Conservation (phyloP, 164 flowering plant species). For the Vitis labrusca region DNA sequence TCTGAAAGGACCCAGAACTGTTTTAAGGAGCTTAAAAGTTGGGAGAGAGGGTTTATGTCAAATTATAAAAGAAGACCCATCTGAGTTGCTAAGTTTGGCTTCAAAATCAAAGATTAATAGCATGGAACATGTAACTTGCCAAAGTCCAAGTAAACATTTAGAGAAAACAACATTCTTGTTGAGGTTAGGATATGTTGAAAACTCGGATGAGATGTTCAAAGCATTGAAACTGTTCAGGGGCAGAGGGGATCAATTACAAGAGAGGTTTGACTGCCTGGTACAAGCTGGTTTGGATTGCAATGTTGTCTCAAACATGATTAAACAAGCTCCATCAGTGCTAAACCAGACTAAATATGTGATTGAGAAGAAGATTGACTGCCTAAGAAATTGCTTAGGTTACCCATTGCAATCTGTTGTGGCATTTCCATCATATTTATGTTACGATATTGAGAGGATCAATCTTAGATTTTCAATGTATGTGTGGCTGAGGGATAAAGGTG, state of each 20-base stretch:
- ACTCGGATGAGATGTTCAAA: conserved; percentile 50
- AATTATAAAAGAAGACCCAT: conserved; percentile 41
- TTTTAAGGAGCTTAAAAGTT: conserved; percentile 34
- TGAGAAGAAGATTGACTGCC: conserved; percentile 42
- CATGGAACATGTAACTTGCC: conserved; percentile 5
- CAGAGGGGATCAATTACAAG: conserved; percentile 60
- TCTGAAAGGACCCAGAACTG: conserved; percentile 39
- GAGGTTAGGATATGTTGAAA: conserved; percentile 47
- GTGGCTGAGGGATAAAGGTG: conserved; percentile 50
- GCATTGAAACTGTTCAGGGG: conserved; percentile 56
- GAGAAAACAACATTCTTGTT: conserved; percentile 47
- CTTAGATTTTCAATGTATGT: conserved; percentile 52
- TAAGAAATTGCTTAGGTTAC: conserved; percentile 35
- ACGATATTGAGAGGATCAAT: conserved; percentile 43
- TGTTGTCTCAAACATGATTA: conserved; percentile 36
- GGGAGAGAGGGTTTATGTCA: conserved; percentile 24
- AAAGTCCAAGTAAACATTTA: conserved; percentile 24
- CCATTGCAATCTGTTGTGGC: conserved; percentile 39
- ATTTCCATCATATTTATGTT: conserved; percentile 55
- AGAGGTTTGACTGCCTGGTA: conserved; percentile 56
- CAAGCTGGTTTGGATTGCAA: conserved; percentile 52
- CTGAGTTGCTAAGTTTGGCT: conserved; percentile 33
- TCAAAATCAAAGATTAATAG: conserved; percentile 20
- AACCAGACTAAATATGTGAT: conserved; percentile 52
- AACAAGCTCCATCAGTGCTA: conserved; percentile 41